These are phyloP conservation scores for Sugiyamaella neomexicana DNA, from an alignment of 1,139 yeast genomes.

Conservation along the genomic window DNA sequence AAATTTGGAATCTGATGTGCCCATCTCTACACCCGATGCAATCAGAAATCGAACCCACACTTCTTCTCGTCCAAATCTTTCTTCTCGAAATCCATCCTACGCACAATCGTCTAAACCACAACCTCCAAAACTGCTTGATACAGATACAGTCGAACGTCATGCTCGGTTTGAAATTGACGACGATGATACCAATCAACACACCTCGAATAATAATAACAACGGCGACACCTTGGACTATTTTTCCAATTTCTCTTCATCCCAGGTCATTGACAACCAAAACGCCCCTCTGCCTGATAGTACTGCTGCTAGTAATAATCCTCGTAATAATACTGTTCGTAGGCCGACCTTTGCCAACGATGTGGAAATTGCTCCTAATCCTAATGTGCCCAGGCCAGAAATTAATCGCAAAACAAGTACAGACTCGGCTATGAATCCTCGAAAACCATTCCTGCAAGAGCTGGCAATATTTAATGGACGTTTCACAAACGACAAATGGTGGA, in stretches of 20 bases:
- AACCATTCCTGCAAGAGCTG: conserved; percentile 32
- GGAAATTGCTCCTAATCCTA: conserved; percentile 13
- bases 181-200: background rate
- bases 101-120: background rate
- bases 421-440: conserved; percentile 26
- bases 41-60: conserved; percentile 11
- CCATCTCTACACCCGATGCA: conserved; percentile 10
- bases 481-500: conserved; percentile 55
- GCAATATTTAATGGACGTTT: conserved; percentile 48
- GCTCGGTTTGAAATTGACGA: background rate
- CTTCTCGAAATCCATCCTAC: conserved; percentile 12
- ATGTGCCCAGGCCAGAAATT: conserved; percentile 20
- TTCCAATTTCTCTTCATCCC: conserved; percentile 18
- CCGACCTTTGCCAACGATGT: conserved; percentile 23
- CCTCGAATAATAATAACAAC: background rate
- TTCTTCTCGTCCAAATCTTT: background rate
- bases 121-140: background rate
- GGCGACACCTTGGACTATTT: conserved; percentile 17
- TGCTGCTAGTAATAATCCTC: conserved; percentile 7
- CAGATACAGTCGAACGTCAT: background rate
- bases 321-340: conserved; percentile 19
- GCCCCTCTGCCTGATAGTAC: conserved; percentile 12
- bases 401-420: conserved; percentile 18
- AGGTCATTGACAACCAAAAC: background rate
- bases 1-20: background rate